Base-by-base conservation (phyloP, 441 rosid genomes). In the Erodium chrysanthum region DNA sequence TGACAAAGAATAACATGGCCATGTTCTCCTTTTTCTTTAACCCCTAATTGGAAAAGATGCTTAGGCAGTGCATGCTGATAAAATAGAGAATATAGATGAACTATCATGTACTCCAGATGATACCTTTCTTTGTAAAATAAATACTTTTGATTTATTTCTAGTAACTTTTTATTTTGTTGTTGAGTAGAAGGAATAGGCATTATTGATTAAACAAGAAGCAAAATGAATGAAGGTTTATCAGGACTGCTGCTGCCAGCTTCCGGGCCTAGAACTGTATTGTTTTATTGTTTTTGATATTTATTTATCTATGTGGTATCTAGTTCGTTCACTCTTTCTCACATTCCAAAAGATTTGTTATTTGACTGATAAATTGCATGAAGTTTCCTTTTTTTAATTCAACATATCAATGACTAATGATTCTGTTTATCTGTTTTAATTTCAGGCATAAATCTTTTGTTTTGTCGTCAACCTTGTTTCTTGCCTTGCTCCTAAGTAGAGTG, bases 401-500 rank as follows among this genome's bases (percentile, higher is more conserved):
- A 56, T 56, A 7, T 56, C 27, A 35, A 56, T 21, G 27, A 56
- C 61, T 20, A 56, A 56, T 54, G 61, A 9, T 54, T 54, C 61
- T 14, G 9, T 20, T 56, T 20, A 2, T 56, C 25, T 56, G 14
- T 56, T 54, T 56, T 20, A 56, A 56, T 54, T 56, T 21, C 61
- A 56, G 61, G 61, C 27, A 54, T 54, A 54, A 56, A 56, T 21
- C 61, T 56, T 8, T 3, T 20, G 27, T 21, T 9, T 10, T 56
- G 61, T 20, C 21, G 27, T 21, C 25, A 52, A 17, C 23, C 21
- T 52, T 18, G 59, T 15, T 20, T 52, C 20, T 52, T 52, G 23
- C 59, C n/a, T 15, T 17, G n/a, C 7, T 7, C 20, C 59, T 52
- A 17, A 5, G 22, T 52, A 52, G 59, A 52, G 59, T 52, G 59